Percentiles rank a stretch among this genome's conserved stretches.
These are phyloP conservation scores for Cercospora sp. DNA, from an alignment of 2,329 filamentous ascomycete genomes.

Conservation along the genomic window DNA sequence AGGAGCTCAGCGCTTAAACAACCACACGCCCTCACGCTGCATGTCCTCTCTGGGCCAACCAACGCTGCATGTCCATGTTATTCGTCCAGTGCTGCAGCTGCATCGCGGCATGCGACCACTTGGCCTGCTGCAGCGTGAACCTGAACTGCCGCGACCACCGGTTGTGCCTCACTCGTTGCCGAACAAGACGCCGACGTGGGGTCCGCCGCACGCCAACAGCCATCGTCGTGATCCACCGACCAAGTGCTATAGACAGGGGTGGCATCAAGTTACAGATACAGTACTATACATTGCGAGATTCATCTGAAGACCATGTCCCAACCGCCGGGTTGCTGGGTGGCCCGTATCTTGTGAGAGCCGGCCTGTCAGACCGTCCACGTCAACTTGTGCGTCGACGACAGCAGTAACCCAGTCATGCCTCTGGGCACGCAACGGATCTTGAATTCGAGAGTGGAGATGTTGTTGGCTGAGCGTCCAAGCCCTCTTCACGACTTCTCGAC, in stretches of 20 bases:
- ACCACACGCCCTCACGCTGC: neutral
- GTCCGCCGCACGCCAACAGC: neutral
- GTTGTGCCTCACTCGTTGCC: neutral
- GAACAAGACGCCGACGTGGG: neutral
- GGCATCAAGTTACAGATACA: neutral
- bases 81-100: neutral
- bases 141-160: neutral
- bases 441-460: neutral
- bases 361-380: neutral
- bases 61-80: neutral
- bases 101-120: neutral
- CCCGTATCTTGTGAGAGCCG: neutral
- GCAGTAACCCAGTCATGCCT: neutral
- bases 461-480: neutral
- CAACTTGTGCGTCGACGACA: neutral
- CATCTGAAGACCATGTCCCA: neutral
- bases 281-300: neutral
- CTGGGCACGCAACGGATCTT: neutral
- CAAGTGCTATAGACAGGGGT: neutral
- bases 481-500: conserved; percentile 11
- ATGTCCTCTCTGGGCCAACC: neutral
- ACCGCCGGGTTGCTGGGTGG: neutral
- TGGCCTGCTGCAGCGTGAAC: neutral
- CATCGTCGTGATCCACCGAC: neutral
- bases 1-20: conserved; percentile 1